Percentiles rank a stretch among this genome's conserved stretches.
These are phyloP conservation scores for Trebouxiophyceae sp. DNA, from an alignment of 163 green algal species.

Conservation along the genomic window DNA sequence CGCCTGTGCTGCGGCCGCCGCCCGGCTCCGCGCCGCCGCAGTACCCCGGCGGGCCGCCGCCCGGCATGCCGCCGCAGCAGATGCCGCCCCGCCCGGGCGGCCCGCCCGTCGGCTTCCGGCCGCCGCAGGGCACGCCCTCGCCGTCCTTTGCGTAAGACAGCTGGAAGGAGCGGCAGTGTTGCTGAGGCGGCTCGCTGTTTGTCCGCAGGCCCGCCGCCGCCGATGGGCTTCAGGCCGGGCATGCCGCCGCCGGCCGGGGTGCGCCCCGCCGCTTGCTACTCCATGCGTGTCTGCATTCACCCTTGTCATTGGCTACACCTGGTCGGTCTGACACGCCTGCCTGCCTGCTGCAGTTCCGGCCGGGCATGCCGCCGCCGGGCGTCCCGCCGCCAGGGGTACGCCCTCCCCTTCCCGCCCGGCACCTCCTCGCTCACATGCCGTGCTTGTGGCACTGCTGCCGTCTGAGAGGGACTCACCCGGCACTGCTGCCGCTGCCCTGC, in stretches of 20 bases:
- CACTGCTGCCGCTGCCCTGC: too few relatives aligned
- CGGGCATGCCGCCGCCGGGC: conserved; percentile 53
- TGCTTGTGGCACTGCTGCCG: too few relatives aligned
- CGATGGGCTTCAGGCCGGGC: background rate
- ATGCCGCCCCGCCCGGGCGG: conserved; percentile 30
- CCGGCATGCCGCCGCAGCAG: conserved; percentile 27
- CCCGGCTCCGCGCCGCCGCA: background rate
- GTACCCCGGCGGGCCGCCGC: conserved; percentile 14
- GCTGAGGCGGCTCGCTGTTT: conserved; percentile 1
- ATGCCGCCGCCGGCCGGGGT: conserved; percentile 17
- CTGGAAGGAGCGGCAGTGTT: background rate
- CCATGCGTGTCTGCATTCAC: too few relatives aligned
- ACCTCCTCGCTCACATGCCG: too few relatives aligned
- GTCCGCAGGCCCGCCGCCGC: background rate
- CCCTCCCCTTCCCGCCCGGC: too few relatives aligned
- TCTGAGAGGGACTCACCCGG: too few relatives aligned
- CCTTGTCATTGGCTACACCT: too few relatives aligned
- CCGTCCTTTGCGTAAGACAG: background rate
- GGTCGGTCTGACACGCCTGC: too few relatives aligned
- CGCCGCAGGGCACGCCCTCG: background rate
- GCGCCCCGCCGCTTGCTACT: conserved; percentile 7
- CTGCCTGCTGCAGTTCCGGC: conserved; percentile 5
- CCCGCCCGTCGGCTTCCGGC: conserved; percentile 13
- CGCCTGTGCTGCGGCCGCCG: conserved; percentile 30
- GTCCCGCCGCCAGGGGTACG: conserved; percentile 24